Percentiles rank a stretch among this genome's conserved stretches.
These are phyloP conservation scores for Lodderomyces theae DNA, from an alignment of 1,139 yeast species.

Conservation along the genomic window DNA sequence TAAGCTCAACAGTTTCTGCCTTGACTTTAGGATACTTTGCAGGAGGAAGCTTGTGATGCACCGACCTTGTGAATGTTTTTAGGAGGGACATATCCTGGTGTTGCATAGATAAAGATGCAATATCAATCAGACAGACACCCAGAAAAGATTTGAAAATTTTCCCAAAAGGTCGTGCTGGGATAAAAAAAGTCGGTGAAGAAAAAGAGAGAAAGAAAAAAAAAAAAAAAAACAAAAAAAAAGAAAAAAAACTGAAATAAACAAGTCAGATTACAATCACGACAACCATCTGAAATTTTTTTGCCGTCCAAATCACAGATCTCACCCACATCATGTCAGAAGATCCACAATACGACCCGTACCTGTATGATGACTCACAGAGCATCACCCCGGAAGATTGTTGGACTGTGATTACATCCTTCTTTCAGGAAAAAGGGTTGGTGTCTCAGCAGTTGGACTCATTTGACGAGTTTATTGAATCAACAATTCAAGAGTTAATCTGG, in stretches of 20 bases:
- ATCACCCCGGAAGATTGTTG: slow-evolving; percentile 98
- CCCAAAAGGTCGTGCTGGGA: slow-evolving; percentile 7
- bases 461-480: slow-evolving; percentile 94
- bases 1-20: slow-evolving; percentile 36
- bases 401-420: slow-evolving; percentile 95
- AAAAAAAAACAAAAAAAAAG: too few relatives aligned
- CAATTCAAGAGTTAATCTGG: slow-evolving; percentile 94
- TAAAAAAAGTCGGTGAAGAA: slow-evolving; percentile 4
- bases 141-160: slow-evolving; percentile 8
- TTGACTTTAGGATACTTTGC: slow-evolving; percentile 43
- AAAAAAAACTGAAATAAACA: too few relatives aligned
- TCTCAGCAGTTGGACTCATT: slow-evolving; percentile 98
- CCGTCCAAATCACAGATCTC: slow-evolving; percentile 1
- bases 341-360: slow-evolving; percentile 57
- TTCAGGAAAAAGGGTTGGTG: slow-evolving; percentile 94
- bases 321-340: slow-evolving; percentile 12
- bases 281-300: too few relatives aligned
- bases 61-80: slow-evolving; percentile 17
- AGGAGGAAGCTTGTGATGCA: slow-evolving; percentile 34
- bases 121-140: too few relatives aligned
- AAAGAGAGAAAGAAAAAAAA: not conserved
- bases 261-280: too few relatives aligned
- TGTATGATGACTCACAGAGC: slow-evolving; percentile 58
- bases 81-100: slow-evolving; percentile 1
- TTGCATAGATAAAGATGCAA: not conserved